A percentile compares a stretch with the other conserved stretches of the same genome.
phyloP scores from a whole-genome alignment of 306 rosid genomes.

The Vachellia collinsii region DNA sequence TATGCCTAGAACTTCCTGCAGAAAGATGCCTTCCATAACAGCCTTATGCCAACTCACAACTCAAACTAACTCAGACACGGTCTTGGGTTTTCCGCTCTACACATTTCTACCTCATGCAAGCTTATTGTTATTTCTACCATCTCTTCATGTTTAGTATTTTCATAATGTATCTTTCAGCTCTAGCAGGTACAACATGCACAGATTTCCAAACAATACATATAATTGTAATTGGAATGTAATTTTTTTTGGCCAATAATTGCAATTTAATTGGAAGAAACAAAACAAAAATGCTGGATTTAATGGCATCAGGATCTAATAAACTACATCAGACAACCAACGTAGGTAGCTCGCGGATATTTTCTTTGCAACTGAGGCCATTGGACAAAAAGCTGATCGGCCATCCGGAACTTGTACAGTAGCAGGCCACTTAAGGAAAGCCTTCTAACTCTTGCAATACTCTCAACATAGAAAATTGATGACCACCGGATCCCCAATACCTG shows the following conservation, averaged over 20 bases:
- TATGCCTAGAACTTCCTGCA: neutral
- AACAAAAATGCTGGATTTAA: neutral
- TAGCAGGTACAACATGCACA: neutral
- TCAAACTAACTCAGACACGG: neutral
- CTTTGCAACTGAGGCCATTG: constrained; percentile 37
- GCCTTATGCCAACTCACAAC: neutral
- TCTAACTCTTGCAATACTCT: constrained; percentile 96
- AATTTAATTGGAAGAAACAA: neutral
- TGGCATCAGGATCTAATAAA: constrained; percentile 23
- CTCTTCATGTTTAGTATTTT: neutral
- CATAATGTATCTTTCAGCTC: neutral
- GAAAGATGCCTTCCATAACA: neutral
- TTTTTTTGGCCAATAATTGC: neutral
- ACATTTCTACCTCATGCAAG: neutral
- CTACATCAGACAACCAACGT: constrained; percentile 89
- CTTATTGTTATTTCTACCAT: neutral
- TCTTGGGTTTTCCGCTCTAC: neutral
- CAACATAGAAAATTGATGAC: constrained; percentile 89
- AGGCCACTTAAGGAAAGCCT: constrained; percentile 87
- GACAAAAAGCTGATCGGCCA: constrained; percentile 89
- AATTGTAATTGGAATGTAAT: neutral
- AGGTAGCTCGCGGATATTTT: constrained; percentile 11
- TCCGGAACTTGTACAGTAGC: constrained; percentile 75
- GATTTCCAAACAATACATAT: neutral
- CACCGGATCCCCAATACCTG: constrained; percentile 79